phyloP scores from a whole-genome alignment of 1,284 basidiomycete genomes.

The Cryptococcus amylolentus region DNA sequence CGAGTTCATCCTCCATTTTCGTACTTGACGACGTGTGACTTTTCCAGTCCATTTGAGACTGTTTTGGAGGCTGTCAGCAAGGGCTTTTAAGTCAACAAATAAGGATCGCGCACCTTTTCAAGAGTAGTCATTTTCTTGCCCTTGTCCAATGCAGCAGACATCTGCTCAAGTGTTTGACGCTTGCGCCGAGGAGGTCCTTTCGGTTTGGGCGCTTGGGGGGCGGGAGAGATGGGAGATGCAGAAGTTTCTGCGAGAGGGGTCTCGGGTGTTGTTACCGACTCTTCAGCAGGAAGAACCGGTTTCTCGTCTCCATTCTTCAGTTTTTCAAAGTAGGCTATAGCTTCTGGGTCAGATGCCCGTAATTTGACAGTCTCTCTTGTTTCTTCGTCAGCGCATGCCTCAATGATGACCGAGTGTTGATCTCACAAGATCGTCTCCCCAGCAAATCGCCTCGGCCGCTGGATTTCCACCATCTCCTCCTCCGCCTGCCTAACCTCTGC shows the following conservation, averaged over 20 bases:
- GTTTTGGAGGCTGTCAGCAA: not conserved
- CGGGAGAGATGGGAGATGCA: not conserved
- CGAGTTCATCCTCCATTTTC: slow-evolving; percentile 35
- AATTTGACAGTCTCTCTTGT: slow-evolving; percentile 41
- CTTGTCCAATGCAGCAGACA: slow-evolving; percentile 42
- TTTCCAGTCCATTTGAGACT: slow-evolving; percentile 50
- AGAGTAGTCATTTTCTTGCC: slow-evolving; percentile 50
- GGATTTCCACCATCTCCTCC: slow-evolving; percentile 36
- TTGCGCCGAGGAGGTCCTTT: slow-evolving; percentile 35
- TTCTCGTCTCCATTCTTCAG: slow-evolving; percentile 1
- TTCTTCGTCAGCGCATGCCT: not conserved
- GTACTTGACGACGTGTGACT: slow-evolving; percentile 29
- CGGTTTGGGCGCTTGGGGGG: slow-evolving; percentile 4
- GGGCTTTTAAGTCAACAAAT: not conserved
- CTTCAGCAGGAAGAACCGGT: not conserved
- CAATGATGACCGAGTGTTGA: not conserved
- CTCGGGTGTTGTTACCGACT: not conserved
- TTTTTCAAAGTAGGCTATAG: slow-evolving; percentile 24
- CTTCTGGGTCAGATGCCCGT: slow-evolving; percentile 38
- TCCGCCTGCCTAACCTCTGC: slow-evolving; percentile 8
- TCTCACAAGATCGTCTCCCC: slow-evolving; percentile 47
- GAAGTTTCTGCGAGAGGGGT: not conserved
- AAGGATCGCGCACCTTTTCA: slow-evolving; percentile 38
- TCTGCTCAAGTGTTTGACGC: slow-evolving; percentile 44
- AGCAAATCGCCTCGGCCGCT: slow-evolving; percentile 41